phyloP scores from a whole-genome alignment of 768 basidiomycete species.

The Mycena polygramma region DNA sequence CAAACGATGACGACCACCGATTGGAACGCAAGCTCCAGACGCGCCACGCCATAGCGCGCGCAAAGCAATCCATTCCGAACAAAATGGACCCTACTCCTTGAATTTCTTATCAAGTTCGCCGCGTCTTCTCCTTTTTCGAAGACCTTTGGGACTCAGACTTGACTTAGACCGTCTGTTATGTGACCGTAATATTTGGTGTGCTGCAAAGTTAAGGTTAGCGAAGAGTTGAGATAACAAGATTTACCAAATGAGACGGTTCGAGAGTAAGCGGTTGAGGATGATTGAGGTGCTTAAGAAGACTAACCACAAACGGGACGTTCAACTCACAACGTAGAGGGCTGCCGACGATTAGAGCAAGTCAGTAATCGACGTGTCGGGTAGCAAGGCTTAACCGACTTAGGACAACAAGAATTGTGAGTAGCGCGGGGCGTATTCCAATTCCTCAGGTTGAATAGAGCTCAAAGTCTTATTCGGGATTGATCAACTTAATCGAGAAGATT shows the following conservation, averaged over 20 bases:
- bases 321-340: conserved; percentile 14
- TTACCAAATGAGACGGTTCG: conserved; percentile 12
- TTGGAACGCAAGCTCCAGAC: too few relatives aligned
- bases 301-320: conserved; percentile 2
- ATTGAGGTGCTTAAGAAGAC: conserved; percentile 15
- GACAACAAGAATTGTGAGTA: conserved; percentile 17
- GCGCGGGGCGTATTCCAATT: conserved; percentile 6
- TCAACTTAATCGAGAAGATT: conserved; percentile 12
- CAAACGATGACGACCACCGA: too few relatives aligned
- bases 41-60: too few relatives aligned
- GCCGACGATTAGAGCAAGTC: conserved; percentile 12
- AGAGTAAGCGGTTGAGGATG: conserved; percentile 9
- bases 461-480: conserved; percentile 5
- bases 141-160: too few relatives aligned
- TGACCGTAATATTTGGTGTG: conserved; percentile 8
- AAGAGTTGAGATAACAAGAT: neutral
- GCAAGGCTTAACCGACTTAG: conserved; percentile 10
- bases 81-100: too few relatives aligned
- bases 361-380: conserved; percentile 11
- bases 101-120: too few relatives aligned
- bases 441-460: conserved; percentile 13
- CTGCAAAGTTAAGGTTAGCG: neutral
- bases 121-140: too few relatives aligned
- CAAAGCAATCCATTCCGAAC: too few relatives aligned
- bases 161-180: too few relatives aligned